Evolutionary conservation across 1,284 basidiomycete genomes (phyloP), one percentile per base, ranked within the genome.

Genomic region (Malassezia arunalokei): DNA sequence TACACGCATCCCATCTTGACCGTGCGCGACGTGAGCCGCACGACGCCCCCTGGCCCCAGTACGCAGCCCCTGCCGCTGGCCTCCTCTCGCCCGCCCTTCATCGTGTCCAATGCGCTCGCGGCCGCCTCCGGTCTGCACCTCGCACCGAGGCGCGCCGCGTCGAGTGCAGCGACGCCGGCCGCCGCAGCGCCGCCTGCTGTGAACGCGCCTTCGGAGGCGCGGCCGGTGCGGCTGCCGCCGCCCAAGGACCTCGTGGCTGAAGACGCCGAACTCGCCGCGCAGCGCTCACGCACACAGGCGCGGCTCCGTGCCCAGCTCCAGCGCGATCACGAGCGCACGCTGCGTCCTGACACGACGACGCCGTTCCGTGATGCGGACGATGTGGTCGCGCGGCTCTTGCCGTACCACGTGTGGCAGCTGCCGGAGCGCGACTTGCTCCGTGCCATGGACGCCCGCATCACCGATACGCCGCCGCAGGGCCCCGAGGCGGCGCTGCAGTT

Each of bases 371-470:
- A 54, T 27, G 60, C 62, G 6, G 43, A 54, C 20, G 69, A 71
- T 40, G 63, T 65, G 2, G 58, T 70, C 20, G 54, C 43, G 5
- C 47, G 69, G 5, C 54, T 71, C 8, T 44, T 71, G 28, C 69
- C 69, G 1, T 71, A 65, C 42, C 69, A 71, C 33, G 65, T 71
- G 31, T 71, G 60, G 60, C 60, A 68, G 52, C 60, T 68, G 2
- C 61, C 65, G 4, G 63, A 68, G 32, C 54, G 58, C 33, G 69
- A 69, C 40, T 43, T 69, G 20, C 47, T 63, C 12, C 27, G n/a
- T 12, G 43, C 47, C 1, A 39, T 51, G 46, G 41, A 51, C 3
- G 54, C 35, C 7, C 28, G 24, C 8, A 9, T 49, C 15, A 11
- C 24, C 8, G 43, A 45, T 14, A 31, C 17, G 17, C 11, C 17